These are phyloP conservation scores for Pythium oligandrum DNA, from an alignment of 352 stramenopile genomes.

Conservation along the genomic window DNA sequence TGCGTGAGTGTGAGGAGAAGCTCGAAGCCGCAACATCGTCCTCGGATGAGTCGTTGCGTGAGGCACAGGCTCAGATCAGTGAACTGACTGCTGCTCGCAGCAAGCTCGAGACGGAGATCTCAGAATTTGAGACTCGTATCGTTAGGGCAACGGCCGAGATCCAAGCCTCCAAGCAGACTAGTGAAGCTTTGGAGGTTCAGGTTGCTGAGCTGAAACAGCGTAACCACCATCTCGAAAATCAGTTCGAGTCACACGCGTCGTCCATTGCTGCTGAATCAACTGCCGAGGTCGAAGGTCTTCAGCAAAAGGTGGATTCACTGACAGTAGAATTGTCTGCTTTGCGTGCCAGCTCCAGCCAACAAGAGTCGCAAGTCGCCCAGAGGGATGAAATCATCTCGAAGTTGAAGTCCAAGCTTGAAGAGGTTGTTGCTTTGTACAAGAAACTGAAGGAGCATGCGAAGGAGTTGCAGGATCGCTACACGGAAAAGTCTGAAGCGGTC, in stretches of 20 bases:
- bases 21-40: conserved; percentile 14
- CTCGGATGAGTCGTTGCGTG: conserved; percentile 2
- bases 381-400: conserved; percentile 50
- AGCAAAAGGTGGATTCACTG: too few species aligned
- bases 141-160: too few species aligned
- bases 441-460: conserved; percentile 40
- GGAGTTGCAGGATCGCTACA: conserved; percentile 38
- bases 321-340: too few species aligned
- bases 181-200: too few species aligned
- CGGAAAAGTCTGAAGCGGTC: conserved; percentile 14
- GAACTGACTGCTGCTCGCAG: background rate
- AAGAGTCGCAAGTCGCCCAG: conserved; percentile 4
- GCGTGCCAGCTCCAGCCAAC: too few species aligned
- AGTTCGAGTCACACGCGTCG: too few species aligned
- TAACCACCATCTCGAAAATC: too few species aligned
- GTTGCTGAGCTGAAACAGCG: too few species aligned
- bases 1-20: conserved; percentile 14
- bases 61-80: background rate
- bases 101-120: conserved; percentile 1
- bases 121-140: conserved; percentile 1
- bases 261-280: too few species aligned
- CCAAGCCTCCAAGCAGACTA: too few species aligned
- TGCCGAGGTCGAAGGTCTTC: too few species aligned
- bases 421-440: conserved; percentile 61
- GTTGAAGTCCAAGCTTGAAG: conserved; percentile 55